Conservation (phyloP, 768 basidiomycete genomes). For the Boletus edulis region DNA sequence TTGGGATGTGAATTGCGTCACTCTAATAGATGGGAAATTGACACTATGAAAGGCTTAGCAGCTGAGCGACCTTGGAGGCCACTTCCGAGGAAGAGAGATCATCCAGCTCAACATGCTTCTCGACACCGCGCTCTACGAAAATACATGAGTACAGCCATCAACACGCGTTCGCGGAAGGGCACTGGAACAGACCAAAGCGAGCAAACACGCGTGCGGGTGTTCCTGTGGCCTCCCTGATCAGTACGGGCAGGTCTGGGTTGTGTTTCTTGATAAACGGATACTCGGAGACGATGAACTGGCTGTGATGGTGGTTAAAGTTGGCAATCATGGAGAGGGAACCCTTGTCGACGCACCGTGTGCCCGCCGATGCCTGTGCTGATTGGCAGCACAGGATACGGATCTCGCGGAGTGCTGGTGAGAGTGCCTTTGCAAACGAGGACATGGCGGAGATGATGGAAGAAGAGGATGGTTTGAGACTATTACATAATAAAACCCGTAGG, state of each 20-base stretch:
- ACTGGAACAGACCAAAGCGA: constrained; percentile 66
- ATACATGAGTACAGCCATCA: constrained; percentile 15
- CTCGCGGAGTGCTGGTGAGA: constrained; percentile 78
- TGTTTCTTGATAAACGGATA: constrained; percentile 76
- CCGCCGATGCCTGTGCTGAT: constrained; percentile 69
- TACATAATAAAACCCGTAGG: constrained; percentile 26
- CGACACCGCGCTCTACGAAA: constrained; percentile 68
- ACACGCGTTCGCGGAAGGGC: constrained; percentile 7
- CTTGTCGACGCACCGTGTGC: constrained; percentile 59
- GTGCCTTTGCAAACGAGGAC: constrained; percentile 65
- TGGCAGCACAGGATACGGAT: constrained; percentile 81
- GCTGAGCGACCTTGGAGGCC: constrained; percentile 62
- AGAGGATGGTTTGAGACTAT: constrained; percentile 6
- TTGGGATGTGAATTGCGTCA: constrained; percentile 4
- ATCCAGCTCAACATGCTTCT: constrained; percentile 79
- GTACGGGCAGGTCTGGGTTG: constrained; percentile 82
- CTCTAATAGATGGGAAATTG: constrained; percentile 1
- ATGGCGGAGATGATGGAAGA: constrained; percentile 36
- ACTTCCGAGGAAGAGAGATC: constrained; percentile 71
- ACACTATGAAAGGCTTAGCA: constrained; percentile 41
- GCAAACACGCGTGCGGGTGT: constrained; percentile 84
- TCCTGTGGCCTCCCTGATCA: constrained; percentile 77
- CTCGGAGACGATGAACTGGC: constrained; percentile 75
- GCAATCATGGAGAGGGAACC: background rate
- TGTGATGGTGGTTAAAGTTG: constrained; percentile 28